Evolutionary conservation across 2,329 filamentous ascomycete genomes (phyloP).

Genomic region (Fusarium oligoseptatum): DNA sequence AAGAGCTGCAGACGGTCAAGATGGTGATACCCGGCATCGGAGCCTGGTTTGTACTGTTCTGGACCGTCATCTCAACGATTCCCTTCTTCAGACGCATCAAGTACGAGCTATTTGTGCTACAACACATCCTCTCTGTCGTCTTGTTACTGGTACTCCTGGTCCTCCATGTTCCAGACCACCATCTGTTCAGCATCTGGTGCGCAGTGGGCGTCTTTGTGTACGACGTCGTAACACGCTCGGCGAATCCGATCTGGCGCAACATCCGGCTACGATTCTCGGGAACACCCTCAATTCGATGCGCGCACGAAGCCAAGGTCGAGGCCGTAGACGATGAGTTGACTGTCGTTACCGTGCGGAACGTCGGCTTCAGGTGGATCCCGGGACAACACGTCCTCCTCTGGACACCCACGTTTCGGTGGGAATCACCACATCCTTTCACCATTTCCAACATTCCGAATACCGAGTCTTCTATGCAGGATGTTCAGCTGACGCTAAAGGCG

Average conservation of each 20-base stretch:
- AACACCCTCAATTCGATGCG: slow-evolving; percentile 29
- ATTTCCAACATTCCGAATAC: slow-evolving; percentile 32
- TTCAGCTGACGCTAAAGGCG: slow-evolving; percentile 42
- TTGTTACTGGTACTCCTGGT: slow-evolving; percentile 39
- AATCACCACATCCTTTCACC: slow-evolving; percentile 45
- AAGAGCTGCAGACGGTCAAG: slow-evolving; percentile 41
- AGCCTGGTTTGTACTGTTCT: slow-evolving; percentile 44
- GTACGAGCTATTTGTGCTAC: slow-evolving; percentile 48
- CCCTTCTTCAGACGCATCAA: slow-evolving; percentile 43
- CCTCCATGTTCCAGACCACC: slow-evolving; percentile 44
- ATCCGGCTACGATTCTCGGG: slow-evolving; percentile 33
- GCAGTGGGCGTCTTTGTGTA: slow-evolving; percentile 44
- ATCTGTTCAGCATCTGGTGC: slow-evolving; percentile 47
- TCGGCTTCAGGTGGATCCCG: slow-evolving; percentile 39
- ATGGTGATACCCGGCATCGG: slow-evolving; percentile 46
- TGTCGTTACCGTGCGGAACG: slow-evolving; percentile 35
- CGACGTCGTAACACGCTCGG: slow-evolving; percentile 44
- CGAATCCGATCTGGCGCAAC: slow-evolving; percentile 46
- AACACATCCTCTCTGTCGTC: slow-evolving; percentile 43
- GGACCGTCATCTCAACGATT: slow-evolving; percentile 43
- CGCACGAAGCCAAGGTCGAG: slow-evolving; percentile 33
- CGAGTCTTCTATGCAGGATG: slow-evolving; percentile 27
- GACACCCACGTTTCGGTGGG: slow-evolving; percentile 41
- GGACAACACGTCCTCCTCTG: slow-evolving; percentile 47
- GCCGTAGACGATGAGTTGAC: slow-evolving; percentile 42